These are phyloP conservation scores for Mycena leptocephala DNA, from an alignment of 768 basidiomycete species.

Conservation along the genomic window DNA sequence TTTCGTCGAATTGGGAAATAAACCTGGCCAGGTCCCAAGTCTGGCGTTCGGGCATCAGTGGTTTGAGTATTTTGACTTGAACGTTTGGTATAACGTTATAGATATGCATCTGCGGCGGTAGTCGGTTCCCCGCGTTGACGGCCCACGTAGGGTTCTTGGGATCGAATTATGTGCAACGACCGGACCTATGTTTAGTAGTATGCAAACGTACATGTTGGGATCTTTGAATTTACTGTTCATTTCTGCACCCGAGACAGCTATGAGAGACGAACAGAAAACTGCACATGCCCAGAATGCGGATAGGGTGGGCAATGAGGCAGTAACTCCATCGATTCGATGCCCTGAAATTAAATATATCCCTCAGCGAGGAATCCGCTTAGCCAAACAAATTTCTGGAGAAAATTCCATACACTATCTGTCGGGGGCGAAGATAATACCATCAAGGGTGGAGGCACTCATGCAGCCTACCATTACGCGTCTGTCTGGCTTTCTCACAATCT, in stretches of 20 bases:
- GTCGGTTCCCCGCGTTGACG: not conserved
- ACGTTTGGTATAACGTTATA: constrained; percentile 43
- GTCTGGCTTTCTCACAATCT: not conserved
- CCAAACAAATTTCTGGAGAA: not conserved
- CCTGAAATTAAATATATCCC: not conserved
- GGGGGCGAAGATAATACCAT: not conserved
- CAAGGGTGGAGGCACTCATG: not conserved
- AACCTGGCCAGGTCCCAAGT: constrained; percentile 41
- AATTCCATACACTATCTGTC: not conserved
- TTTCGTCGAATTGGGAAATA: constrained; percentile 39
- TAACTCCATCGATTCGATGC: not conserved
- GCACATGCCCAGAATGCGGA: not conserved
- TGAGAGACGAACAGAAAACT: not conserved
- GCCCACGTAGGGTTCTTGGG: not conserved
- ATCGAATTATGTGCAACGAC: not conserved
- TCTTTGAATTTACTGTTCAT: not conserved
- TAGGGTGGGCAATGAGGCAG: not conserved
- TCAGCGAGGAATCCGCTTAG: not conserved
- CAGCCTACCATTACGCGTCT: too few species aligned
- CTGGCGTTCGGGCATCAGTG: constrained; percentile 48
- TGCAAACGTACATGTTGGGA: not conserved
- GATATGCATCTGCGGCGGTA: constrained; percentile 37
- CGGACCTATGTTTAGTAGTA: too few species aligned
- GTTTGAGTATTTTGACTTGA: constrained; percentile 46
- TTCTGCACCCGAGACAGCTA: not conserved